Percentiles rank a stretch among this genome's conserved stretches.
These are phyloP conservation scores for Eimeria zaria DNA, from an alignment of 169 alveolate genomes.

Conservation along the genomic window DNA sequence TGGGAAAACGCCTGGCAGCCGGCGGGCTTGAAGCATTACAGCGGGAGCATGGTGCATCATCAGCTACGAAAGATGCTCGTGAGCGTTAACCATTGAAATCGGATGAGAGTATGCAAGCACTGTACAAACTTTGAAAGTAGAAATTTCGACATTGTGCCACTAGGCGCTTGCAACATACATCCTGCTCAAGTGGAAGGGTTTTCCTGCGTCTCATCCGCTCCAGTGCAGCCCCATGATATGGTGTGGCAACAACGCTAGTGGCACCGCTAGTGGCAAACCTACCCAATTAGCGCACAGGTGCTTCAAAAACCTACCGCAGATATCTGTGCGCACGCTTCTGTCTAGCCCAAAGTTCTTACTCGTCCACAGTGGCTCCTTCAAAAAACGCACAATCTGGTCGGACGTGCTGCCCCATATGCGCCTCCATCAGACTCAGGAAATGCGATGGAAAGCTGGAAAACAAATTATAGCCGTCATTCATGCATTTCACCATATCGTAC, in stretches of 20 bases:
- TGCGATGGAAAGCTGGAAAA: neutral
- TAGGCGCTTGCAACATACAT: neutral
- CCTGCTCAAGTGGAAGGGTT: neutral
- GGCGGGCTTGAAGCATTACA: neutral
- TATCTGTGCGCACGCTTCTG: neutral
- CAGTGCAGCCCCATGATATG: neutral
- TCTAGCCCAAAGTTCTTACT: neutral
- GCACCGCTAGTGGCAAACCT: neutral
- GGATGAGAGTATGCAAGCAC: neutral
- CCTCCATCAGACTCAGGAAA: neutral
- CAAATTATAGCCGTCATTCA: neutral
- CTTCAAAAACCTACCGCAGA: neutral
- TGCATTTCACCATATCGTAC: neutral
- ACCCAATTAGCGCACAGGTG: neutral
- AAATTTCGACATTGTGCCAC: neutral
- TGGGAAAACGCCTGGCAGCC: neutral
- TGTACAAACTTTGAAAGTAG: neutral
- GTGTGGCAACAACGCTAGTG: neutral
- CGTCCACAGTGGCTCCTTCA: neutral
- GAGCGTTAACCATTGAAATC: neutral
- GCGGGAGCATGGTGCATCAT: neutral
- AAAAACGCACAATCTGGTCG: neutral
- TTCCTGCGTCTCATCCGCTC: neutral
- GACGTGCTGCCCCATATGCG: neutral
- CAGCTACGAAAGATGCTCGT: neutral